Percentiles rank a stretch among this genome's conserved stretches.
Conservation (phyloP, 2,329 filamentous ascomycete species). For the Fusarium sterilihyphosum region DNA sequence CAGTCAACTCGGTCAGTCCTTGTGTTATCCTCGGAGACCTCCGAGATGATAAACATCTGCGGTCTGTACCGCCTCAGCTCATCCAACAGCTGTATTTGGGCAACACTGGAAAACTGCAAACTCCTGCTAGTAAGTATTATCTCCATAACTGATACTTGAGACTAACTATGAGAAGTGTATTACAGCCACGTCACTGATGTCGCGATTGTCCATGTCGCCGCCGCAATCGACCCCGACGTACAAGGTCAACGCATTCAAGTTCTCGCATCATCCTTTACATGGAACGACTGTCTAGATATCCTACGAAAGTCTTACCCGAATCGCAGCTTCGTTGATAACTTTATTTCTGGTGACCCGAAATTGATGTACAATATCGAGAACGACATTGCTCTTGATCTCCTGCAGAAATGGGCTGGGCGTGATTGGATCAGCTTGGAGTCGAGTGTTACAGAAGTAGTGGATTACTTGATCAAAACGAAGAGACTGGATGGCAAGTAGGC, state of each 20-base stretch:
- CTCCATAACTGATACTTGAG: accelerated
- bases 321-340: constrained; percentile 14
- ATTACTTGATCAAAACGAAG: constrained; percentile 7
- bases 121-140: constrained; percentile 9
- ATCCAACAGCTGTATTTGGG: constrained; percentile 28
- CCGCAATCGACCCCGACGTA: constrained; percentile 12
- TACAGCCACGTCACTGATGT: constrained; percentile 28
- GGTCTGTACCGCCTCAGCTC: constrained; percentile 28
- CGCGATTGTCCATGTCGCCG: constrained; percentile 24
- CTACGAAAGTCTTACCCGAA: constrained; percentile 16
- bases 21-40: constrained; percentile 25
- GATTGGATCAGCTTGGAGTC: constrained; percentile 19
- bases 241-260: constrained; percentile 18
- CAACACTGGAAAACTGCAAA: background rate
- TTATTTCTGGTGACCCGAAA: constrained; percentile 5
- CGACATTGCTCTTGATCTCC: constrained; percentile 10
- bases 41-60: constrained; percentile 24
- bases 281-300: constrained; percentile 23
- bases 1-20: constrained; percentile 34
- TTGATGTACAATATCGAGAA: constrained; percentile 21
- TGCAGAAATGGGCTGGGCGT: constrained; percentile 29
- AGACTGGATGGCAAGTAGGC: background rate
- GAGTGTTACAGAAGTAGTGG: constrained; percentile 8
- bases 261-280: constrained; percentile 17
- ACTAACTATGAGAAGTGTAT: constrained; percentile 14